A percentile compares a stretch with the other conserved stretches of the same genome.
Evolutionary conservation across 306 rosid species (phyloP).

Genomic region (Potentilla sterilis): DNA sequence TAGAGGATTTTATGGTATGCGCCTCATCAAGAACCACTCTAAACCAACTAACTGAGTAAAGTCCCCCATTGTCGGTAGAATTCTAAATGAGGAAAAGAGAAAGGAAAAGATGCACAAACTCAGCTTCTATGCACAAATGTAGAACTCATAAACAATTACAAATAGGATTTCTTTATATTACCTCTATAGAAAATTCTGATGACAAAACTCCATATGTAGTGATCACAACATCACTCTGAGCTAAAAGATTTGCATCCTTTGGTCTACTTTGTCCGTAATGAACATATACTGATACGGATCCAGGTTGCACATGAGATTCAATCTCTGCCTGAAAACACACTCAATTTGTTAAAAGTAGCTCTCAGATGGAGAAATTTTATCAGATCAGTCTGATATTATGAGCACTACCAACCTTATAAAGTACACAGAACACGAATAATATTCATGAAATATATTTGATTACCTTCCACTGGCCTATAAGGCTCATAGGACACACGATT

Average conservation of each 20-base stretch:
- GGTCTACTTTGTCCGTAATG: conserved; percentile 93
- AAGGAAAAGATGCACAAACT: conserved; percentile 19
- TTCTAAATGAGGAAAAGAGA: conserved; percentile 43
- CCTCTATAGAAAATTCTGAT: conserved; percentile 85
- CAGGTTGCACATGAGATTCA: conserved; percentile 77
- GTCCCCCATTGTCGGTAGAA: conserved; percentile 67
- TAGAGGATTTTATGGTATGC: conserved; percentile 86
- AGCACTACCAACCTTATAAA: conserved; percentile 13
- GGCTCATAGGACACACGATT: conserved; percentile 92
- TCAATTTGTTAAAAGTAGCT: conserved; percentile 29
- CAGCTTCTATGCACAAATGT: conserved; percentile 18
- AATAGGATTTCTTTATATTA: conserved; percentile 36
- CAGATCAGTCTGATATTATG: conserved; percentile 5
- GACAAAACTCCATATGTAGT: conserved; percentile 88
- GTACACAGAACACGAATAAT: conserved; percentile 11
- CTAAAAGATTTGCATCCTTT: conserved; percentile 71
- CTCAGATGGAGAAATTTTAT: conserved; percentile 7
- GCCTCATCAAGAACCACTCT: conserved; percentile 98
- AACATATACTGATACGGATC: conserved; percentile 67
- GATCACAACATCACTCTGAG: conserved; percentile 76
- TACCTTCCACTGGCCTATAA: conserved; percentile 98
- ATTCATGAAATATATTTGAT: conserved; percentile 1
- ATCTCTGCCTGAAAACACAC: conserved; percentile 75
- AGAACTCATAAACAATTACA: conserved; percentile 7
- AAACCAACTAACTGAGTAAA: conserved; percentile 85